Evolutionary conservation across 257 asterid species (phyloP).

Genomic region (Asclepias syriaca): DNA sequence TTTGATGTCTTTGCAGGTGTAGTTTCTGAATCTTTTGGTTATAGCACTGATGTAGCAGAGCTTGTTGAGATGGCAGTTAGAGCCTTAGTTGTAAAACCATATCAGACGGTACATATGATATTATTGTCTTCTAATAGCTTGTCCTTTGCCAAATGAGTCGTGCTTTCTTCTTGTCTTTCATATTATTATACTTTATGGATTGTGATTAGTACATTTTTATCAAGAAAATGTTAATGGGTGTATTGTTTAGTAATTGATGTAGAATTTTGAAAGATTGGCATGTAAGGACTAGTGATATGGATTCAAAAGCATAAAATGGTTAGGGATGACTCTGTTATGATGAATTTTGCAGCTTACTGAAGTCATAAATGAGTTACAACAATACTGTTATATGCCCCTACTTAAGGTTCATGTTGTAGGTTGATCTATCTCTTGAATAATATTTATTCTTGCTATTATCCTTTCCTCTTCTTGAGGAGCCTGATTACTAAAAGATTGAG

Average conservation of each 20-base stretch:
- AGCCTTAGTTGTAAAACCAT: conserved; percentile 3
- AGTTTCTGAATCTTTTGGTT: conserved; percentile 6
- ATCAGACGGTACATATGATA: neutral
- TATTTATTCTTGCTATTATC: too few relatives aligned
- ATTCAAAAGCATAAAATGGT: neutral
- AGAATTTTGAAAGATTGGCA: neutral
- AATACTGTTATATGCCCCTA: too few relatives aligned
- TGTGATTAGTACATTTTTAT: neutral
- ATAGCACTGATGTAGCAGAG: conserved; percentile 1
- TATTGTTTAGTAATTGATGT: neutral
- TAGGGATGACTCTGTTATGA: neutral
- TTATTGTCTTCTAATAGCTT: neutral
- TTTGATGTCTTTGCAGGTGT: neutral
- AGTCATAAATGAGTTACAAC: neutral
- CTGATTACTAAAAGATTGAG: too few relatives aligned
- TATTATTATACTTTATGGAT: neutral
- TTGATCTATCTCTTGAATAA: too few relatives aligned
- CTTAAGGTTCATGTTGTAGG: too few relatives aligned
- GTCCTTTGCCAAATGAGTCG: neutral
- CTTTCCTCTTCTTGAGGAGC: too few relatives aligned
- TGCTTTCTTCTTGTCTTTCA: conserved; percentile 1
- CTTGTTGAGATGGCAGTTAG: neutral
- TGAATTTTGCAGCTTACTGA: neutral
- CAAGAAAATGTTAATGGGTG: neutral
- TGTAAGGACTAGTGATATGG: neutral